Evolutionary conservation across 129 eudicot species (phyloP), one percentile per base, ranked within the genome.

Genomic region (Solidago caesia): DNA sequence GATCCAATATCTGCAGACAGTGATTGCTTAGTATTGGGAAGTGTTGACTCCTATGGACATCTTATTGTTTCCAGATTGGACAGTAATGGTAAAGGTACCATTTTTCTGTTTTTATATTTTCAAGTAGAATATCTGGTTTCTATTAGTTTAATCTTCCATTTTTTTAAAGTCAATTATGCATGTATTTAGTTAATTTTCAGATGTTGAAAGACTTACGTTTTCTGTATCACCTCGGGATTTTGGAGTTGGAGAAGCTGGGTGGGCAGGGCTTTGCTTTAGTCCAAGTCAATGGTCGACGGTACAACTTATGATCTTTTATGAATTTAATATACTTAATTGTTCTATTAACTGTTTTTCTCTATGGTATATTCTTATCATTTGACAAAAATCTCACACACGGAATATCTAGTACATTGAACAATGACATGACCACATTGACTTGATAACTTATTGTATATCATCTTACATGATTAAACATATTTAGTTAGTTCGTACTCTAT

Each of bases 231-330:
- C 96, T 67, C 89, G 73, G 57, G 97, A 91, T 81, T 71, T 77
- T 65, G 97, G 96, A 44, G 83, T 86, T 77, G 96, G 97, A 81
- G 97, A 91, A 83, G 86, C 96, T 67, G 84, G 97, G 44, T 91
- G 97, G 97, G 86, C 96, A 5, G 97, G 97, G 68, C 89, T 91
- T 79, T 86, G 85, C 82, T 91, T 91, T 73, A 89, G 87, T 80
- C 97, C 96, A 79, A 75, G 33, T 66, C 97, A 91, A 67, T 85
- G 94, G 87, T 88, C 92, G 48, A 91, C 85, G 87, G 97, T 91
- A 87, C 67, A 43, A 59, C 52, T 74, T 14, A 70, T 78, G 43
- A 14, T 48, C 52, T 21, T 64, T 53, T 16, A 8, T 51, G 68
- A 49, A 58, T 16, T n/a, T 68, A 44, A 27, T 10, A 52, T 45